A percentile compares a stretch with the other conserved stretches of the same genome.
These are phyloP conservation scores for Fusarium sp. DNA, from an alignment of 2,329 filamentous ascomycete genomes.

Conservation along the genomic window DNA sequence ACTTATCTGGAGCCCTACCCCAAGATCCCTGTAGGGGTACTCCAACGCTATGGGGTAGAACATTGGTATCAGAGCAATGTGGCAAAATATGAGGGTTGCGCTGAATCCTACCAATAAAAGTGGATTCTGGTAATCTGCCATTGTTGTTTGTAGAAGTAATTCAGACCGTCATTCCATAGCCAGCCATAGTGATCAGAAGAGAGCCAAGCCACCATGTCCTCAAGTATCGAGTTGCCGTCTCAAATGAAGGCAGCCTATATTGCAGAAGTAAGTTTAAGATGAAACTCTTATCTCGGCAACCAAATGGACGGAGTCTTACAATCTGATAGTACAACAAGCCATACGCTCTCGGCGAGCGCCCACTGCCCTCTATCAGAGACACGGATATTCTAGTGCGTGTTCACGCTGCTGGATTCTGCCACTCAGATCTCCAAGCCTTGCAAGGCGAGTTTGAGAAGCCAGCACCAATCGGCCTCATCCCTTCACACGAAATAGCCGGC, in stretches of 20 bases:
- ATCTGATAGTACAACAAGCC: conserved; percentile 10
- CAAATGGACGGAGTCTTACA: not conserved
- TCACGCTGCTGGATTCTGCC: conserved; percentile 19
- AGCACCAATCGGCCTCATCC: conserved; percentile 21
- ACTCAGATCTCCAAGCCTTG: conserved; percentile 19
- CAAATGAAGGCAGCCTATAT: conserved; percentile 20
- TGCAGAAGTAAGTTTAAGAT: not conserved
- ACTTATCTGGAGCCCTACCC: conserved; percentile 1
- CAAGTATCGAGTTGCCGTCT: not conserved
- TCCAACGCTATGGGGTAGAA: not conserved
- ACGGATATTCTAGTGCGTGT: conserved; percentile 14
- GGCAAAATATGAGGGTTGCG: not conserved
- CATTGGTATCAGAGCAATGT: not conserved
- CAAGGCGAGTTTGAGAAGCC: conserved; percentile 23
- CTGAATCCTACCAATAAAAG: not conserved
- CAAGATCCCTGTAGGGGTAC: conserved; percentile 21
- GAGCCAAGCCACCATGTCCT: not conserved
- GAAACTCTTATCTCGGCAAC: no score
- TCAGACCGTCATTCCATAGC: not conserved
- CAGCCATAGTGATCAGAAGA: not conserved
- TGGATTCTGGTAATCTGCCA: no score
- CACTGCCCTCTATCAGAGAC: not conserved
- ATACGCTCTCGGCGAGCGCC: conserved; percentile 16
- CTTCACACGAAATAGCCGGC: conserved; percentile 13
- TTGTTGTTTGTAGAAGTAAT: not conserved